Base-by-base conservation (phyloP, 2,329 filamentous ascomycete species). In the Stemphylium lycopersici region DNA sequence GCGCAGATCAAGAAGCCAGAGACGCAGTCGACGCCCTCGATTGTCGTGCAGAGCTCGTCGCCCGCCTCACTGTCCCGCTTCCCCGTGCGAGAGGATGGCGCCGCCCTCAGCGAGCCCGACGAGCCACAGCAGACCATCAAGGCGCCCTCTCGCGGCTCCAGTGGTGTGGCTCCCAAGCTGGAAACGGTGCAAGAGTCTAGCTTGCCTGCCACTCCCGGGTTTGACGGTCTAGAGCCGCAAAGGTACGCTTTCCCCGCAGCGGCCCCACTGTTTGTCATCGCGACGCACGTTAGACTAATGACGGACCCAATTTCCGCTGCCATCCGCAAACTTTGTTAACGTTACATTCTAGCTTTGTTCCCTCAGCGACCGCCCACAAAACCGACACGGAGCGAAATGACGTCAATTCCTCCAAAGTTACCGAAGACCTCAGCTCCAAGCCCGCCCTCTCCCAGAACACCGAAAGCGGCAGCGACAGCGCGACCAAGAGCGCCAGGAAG, bases 101-200 rank as follows among this genome's bases (percentile, higher is more conserved):
- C 55, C 33, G 54, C 55, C 36, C 59, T 58, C 29, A 72, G 67
- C 63, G 76, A 76, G 48, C 60, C 67, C 26, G 76, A 78, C 15
- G 70, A 76, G 48, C 74, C 77, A 48, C 57, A 65, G 20, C 58
- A 70, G 52, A 71, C 66, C 51, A 70, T 75, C 42, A 80, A 80
- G 61, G 70, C 65, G 12, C 67, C 75, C 11, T 66, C 74, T 70
- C 85, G 87, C 61, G 84, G 83, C 55, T 80, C 82, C 47, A 86
- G 81, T 69, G 83, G 81, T 46, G 63, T 58, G 52, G 83, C 82
- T 46, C 83, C 87, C 43, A 85, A 85, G 42, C 79, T 97, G 52
- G 93, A 96, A 77, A 97, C 95, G 0, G 93, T 98, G 13, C 90
- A 96, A 72, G 93, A 97, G 80, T 87, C 89, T 48, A 95, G 91